Conservation (phyloP, 1,284 basidiomycete species). For the Rhodotorula sp. region DNA sequence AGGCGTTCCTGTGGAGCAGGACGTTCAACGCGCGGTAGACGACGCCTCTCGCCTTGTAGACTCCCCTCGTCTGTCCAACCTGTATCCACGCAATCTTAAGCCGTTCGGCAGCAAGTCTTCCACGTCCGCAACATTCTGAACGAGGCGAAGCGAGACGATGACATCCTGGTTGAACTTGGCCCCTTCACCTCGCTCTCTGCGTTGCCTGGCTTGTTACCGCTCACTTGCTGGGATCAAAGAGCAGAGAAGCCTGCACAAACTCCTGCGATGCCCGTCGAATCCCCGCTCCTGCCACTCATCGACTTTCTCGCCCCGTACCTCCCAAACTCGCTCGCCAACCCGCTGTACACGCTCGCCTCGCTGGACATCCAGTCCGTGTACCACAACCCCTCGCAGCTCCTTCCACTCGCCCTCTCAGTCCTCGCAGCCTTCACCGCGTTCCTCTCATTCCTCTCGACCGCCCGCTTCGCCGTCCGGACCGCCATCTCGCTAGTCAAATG, state of each 20-base stretch:
- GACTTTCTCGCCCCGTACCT: slow-evolving; percentile 23
- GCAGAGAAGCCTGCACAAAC: not conserved
- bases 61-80: not conserved
- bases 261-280: slow-evolving; percentile 2
- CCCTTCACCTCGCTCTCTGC: not conserved
- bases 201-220: not conserved
- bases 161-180: too few species aligned
- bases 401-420: slow-evolving; percentile 70
- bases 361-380: slow-evolving; percentile 6
- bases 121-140: too few species aligned
- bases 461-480: slow-evolving; percentile 67
- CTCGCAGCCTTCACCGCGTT: slow-evolving; percentile 70
- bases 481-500: slow-evolving; percentile 69
- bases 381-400: slow-evolving; percentile 48
- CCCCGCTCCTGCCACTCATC: slow-evolving; percentile 11
- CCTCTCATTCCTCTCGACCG: slow-evolving; percentile 68
- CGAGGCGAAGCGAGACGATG: too few species aligned
- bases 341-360: slow-evolving; percentile 27
- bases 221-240: not conserved
- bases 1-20: slow-evolving; percentile 73
- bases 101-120: too few species aligned
- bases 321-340: slow-evolving; percentile 9
- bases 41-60: not conserved
- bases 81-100: too few species aligned
- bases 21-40: slow-evolving; percentile 36